Evolutionary conservation across 139 green algal species (phyloP), one percentile per base, ranked within the genome.

Genomic region (Micractinium sp.): DNA sequence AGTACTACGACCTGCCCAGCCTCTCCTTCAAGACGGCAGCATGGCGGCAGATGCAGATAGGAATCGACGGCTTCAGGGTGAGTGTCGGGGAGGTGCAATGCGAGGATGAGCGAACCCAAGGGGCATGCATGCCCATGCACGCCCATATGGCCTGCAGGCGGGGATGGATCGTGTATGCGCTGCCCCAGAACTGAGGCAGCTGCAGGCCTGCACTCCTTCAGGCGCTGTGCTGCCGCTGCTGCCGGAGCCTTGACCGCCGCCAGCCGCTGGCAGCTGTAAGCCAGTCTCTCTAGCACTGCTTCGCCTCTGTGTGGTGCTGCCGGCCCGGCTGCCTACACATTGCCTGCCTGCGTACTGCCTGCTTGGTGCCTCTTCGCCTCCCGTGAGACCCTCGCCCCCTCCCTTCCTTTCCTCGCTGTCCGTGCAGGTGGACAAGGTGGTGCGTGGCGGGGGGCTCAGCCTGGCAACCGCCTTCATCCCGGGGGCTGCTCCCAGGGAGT

Each of bases 1-100:
- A 86, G 81, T 86, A 86, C 56, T 86, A 86, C 33, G 81, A 86
- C 56, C 35, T 86, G 2, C 33, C 81, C n/a, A 60, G 56, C 19
- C 63, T 86, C 4, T 76, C 56, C 56, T 12, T 86, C 31, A n/a
- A 60, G 15, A 31, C 60, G 31, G 81, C 81, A 16, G 81, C 81
- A 1, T 86, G 81, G 81, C 81, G 56, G n/a, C 81, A 73, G 60
- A 86, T 86, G 81, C 18, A 47, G 31, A 31, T n/a, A 2, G 35
- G 61, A 31, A 20, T 86, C n/a, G 22, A 35, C 7, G 81, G 81
- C 33, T 86, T 86, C 56, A 74, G 67, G 60, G 79, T 85, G 79
- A 13, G 73, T 36, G 2, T 35, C 4, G 47, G 15, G n/a, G n/a
- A n/a, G n/a, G n/a, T n/a, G n/a, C n/a, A n/a, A n/a, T n/a, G n/a